Evolutionary conservation across 1,139 yeast species (phyloP).

Genomic region (Williopsis jadinii): DNA sequence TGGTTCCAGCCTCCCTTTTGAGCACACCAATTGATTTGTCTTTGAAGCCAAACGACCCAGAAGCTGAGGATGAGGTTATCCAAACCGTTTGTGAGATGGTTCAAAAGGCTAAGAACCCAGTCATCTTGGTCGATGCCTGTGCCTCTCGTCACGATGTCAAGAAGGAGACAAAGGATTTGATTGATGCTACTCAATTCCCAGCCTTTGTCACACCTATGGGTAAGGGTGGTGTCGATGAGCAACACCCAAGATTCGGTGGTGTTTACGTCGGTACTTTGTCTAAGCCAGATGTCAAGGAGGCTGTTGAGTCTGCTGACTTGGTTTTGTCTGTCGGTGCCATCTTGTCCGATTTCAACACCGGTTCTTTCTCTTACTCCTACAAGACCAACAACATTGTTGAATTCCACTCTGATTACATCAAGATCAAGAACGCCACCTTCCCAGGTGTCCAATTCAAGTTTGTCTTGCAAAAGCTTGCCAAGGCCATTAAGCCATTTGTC

Average conservation of each 20-base stretch:
- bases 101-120: slow-evolving; percentile 54
- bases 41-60: slow-evolving; percentile 56
- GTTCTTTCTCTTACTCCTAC: slow-evolving; percentile 79
- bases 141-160: slow-evolving; percentile 70
- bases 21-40: slow-evolving; percentile 59
- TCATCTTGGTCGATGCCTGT: slow-evolving; percentile 82
- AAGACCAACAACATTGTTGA: slow-evolving; percentile 75
- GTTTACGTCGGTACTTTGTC: slow-evolving; percentile 81
- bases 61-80: slow-evolving; percentile 67
- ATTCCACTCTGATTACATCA: slow-evolving; percentile 84
- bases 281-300: slow-evolving; percentile 64
- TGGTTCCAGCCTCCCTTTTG: slow-evolving; percentile 49
- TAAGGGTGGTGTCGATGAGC: slow-evolving; percentile 72
- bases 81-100: slow-evolving; percentile 49
- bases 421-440: slow-evolving; percentile 69
- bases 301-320: slow-evolving; percentile 73
- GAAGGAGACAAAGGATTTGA: slow-evolving; percentile 54
- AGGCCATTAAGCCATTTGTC: slow-evolving; percentile 31
- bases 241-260: slow-evolving; percentile 73
- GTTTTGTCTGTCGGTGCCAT: slow-evolving; percentile 75
- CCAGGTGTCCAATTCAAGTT: slow-evolving; percentile 76
- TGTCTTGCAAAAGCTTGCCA: slow-evolving; percentile 44
- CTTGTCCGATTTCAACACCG: slow-evolving; percentile 84
- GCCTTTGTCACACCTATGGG: slow-evolving; percentile 90
- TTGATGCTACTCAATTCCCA: slow-evolving; percentile 70